Evolutionary conservation across 2,329 filamentous ascomycete species (phyloP).

Genomic region (Penicillium corylophilum): DNA sequence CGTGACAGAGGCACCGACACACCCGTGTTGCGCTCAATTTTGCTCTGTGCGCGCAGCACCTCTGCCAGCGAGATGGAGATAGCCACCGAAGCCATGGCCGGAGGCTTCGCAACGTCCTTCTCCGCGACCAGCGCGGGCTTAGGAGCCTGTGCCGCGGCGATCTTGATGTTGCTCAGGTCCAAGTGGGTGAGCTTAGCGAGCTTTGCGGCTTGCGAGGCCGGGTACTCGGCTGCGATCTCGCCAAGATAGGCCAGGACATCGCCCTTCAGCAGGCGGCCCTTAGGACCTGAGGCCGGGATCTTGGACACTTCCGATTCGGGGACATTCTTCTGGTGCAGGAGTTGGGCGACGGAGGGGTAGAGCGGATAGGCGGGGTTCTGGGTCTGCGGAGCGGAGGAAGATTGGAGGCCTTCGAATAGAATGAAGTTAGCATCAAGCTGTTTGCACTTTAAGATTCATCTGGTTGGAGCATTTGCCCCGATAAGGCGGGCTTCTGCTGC

Average conservation of each 20-base stretch:
- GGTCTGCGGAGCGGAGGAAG: conserved; percentile 33
- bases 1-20: conserved; percentile 79
- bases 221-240: conserved; percentile 68
- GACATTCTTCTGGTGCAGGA: conserved; percentile 77
- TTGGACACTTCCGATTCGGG: conserved; percentile 72
- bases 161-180: conserved; percentile 93
- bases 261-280: conserved; percentile 87
- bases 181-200: conserved; percentile 77
- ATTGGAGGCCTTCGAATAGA: conserved; percentile 32
- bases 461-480: not conserved
- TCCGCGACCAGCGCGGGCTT: conserved; percentile 31
- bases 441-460: not conserved
- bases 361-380: conserved; percentile 50
- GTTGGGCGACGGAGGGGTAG: conserved; percentile 75
- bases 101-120: conserved; percentile 27
- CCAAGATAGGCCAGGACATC: conserved; percentile 91
- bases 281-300: conserved; percentile 84
- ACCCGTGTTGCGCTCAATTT: conserved; percentile 73
- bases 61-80: conserved; percentile 75
- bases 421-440: conserved; percentile 6
- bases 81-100: conserved; percentile 52
- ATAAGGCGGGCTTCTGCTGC: not conserved
- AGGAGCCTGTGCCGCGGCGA: conserved; percentile 52
- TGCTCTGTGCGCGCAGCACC: conserved; percentile 77
- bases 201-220: conserved; percentile 66